Base-by-base conservation (phyloP, 2,329 filamentous ascomycete genomes). In the Calonectria naviculata region DNA sequence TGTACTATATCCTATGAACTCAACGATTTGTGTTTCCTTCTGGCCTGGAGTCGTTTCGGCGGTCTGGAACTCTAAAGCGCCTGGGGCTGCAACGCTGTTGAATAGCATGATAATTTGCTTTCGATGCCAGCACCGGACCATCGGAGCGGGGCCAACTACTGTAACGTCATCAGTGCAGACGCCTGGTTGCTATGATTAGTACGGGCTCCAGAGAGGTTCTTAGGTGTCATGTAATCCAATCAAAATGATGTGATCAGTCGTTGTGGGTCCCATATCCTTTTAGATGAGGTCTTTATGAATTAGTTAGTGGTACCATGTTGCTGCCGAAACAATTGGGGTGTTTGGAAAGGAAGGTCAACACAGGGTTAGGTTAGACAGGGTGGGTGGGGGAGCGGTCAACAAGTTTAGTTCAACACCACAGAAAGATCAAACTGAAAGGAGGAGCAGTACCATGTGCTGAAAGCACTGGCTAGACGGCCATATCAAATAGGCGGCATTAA, bases 221-320 rank as follows among this genome's bases (percentile, higher is more conserved):
- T 38, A 64, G 67, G 44, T 47, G 34, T 44, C 24, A 31, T 71
- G 19, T 47, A 67, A 64, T 63, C 75, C 75, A 77, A 77, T 77
- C 74, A 66, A 77, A 72, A 77, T 77, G 75, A 74, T 73, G 75
- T 77, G 75, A 77, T 77, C 67, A 12, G 42, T 29, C 49, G 26
- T 47, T 71, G 73, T 77, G 75, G 75, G 72, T 73, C 75, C 56
- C 2, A 15, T 46, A 58, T 34, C 34, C 31, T 36, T 58, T 44
- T 10, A 6, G 47, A 47, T 52, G 56, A 28, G 71, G 47, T 60
- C 67, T 70, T 76, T 62, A n/a, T 49, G 26, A 41, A 38, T 28
- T 31, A 52, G 31, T 21, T 38, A 46, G 31, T 67, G 47, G 68
- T 60, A 58, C 31, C 52, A 58, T 34, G 2, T 36, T 56, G 31